A percentile compares a stretch with the other conserved stretches of the same genome.
Conservation (phyloP, 306 rosid species). For the Malus sylvestris region DNA sequence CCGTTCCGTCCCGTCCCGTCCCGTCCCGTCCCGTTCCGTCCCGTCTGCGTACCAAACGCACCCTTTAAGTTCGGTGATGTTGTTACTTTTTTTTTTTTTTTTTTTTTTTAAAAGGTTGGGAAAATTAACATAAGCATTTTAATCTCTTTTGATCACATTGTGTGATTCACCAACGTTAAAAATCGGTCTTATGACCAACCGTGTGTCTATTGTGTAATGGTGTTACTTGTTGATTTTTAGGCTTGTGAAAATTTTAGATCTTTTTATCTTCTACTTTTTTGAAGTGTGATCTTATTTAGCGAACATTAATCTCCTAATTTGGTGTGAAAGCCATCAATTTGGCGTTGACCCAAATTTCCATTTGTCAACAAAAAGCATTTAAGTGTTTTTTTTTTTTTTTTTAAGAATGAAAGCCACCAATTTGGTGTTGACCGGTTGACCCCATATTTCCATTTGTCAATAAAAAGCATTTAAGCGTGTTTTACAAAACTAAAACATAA, state of each 20-base stretch:
- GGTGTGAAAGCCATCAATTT: too few relatives aligned
- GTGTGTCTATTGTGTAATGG: not conserved
- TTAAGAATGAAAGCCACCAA: too few relatives aligned
- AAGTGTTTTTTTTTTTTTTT: not conserved
- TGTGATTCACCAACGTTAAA: fast-evolving
- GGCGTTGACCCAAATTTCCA: not conserved
- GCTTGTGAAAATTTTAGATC: not conserved
- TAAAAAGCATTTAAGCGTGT: not conserved
- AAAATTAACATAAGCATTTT: too few relatives aligned
- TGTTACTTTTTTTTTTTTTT: not conserved
- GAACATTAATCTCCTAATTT: not conserved
- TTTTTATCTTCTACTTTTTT: not conserved
- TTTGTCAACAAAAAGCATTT: not conserved
- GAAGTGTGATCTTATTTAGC: not conserved
- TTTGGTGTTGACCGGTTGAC: not conserved
- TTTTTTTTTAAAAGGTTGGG: too few relatives aligned
- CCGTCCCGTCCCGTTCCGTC: too few relatives aligned
- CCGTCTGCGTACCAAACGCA: too few relatives aligned
- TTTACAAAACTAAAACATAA: not conserved
- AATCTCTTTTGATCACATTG: too few relatives aligned
- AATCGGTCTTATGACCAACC: too few relatives aligned
- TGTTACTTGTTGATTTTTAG: not conserved
- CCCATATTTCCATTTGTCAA: not conserved
- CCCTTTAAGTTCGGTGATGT: not conserved
- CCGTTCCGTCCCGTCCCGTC: too few relatives aligned